Percentiles rank a stretch among this genome's conserved stretches.
These are phyloP conservation scores for Dipodascopsis uninucleata DNA, from an alignment of 805 yeast species.

Conservation along the genomic window DNA sequence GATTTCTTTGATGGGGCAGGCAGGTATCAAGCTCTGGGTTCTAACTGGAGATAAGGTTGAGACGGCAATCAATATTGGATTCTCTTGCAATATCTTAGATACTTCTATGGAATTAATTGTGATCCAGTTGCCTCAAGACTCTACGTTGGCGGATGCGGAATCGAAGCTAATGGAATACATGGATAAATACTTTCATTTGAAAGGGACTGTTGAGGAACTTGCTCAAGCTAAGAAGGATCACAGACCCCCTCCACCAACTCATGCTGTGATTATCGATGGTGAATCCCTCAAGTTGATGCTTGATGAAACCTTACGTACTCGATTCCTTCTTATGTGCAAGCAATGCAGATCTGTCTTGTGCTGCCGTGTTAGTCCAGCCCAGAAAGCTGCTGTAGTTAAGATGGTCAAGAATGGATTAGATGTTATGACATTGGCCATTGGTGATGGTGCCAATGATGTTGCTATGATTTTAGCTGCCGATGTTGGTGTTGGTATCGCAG, in stretches of 20 bases:
- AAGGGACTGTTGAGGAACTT: constrained; percentile 45
- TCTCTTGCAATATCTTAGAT: constrained; percentile 66
- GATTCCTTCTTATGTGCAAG: constrained; percentile 67
- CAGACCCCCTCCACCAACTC: constrained; percentile 54
- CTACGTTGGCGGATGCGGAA: constrained; percentile 34
- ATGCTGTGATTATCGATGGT: constrained; percentile 70
- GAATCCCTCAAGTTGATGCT: constrained; percentile 52
- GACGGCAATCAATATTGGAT: constrained; percentile 81
- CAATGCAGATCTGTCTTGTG: constrained; percentile 76
- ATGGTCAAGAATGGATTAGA: constrained; percentile 59
- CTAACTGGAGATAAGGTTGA: constrained; percentile 79
- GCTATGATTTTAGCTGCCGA: constrained; percentile 86
- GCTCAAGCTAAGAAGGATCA: constrained; percentile 57
- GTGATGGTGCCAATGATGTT: constrained; percentile 85
- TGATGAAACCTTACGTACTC: constrained; percentile 42
- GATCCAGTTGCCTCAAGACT: constrained; percentile 41
- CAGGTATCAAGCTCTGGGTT: constrained; percentile 81
- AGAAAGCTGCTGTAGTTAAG: constrained; percentile 70
- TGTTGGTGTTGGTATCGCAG: constrained; percentile 82
- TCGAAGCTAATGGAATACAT: constrained; percentile 46
- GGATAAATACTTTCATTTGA: constrained; percentile 45
- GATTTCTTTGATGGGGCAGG: constrained; percentile 59
- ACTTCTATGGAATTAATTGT: constrained; percentile 66
- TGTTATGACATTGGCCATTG: constrained; percentile 77
- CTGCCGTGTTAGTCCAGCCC: constrained; percentile 81